Evolutionary conservation across 345 rosid species (phyloP).

Genomic region (Arabidopsis suecica): DNA sequence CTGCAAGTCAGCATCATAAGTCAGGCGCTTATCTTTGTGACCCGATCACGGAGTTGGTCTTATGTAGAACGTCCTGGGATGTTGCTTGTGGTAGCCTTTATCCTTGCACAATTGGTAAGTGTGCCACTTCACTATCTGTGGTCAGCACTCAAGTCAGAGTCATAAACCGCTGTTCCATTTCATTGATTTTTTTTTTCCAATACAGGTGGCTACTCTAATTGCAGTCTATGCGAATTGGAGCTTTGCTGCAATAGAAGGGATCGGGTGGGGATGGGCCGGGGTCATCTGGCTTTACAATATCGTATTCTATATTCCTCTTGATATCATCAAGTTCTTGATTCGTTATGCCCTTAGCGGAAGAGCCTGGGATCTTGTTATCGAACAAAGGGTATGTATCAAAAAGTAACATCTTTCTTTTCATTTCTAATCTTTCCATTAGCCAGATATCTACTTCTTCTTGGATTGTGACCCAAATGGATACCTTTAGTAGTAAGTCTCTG

Average conservation of each 20-base stretch:
- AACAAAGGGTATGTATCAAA: constrained; percentile 81
- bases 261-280: constrained; percentile 99
- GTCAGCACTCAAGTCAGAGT: constrained; percentile 7
- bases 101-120: constrained; percentile 92
- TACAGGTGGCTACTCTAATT: constrained; percentile 93
- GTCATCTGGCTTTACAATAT: constrained; percentile 97
- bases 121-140: constrained; percentile 6
- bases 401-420: neutral
- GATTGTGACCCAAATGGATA: neutral
- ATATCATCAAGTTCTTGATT: constrained; percentile 84
- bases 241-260: constrained; percentile 96
- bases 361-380: constrained; percentile 99
- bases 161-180: neutral
- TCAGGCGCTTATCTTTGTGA: constrained; percentile 97
- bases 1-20: constrained; percentile 97
- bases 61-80: constrained; percentile 93
- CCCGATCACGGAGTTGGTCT: constrained; percentile 96
- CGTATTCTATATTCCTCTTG: constrained; percentile 86
- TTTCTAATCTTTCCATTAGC: neutral
- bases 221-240: constrained; percentile 96
- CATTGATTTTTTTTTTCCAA: constrained; percentile 23
- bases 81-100: constrained; percentile 72
- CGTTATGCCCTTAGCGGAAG: constrained; percentile 94
- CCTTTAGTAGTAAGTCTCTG: neutral
- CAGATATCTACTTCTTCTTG: constrained; percentile 7